Conservation (phyloP, 1,284 basidiomycete species). For the Naganishia liquefaciens region DNA sequence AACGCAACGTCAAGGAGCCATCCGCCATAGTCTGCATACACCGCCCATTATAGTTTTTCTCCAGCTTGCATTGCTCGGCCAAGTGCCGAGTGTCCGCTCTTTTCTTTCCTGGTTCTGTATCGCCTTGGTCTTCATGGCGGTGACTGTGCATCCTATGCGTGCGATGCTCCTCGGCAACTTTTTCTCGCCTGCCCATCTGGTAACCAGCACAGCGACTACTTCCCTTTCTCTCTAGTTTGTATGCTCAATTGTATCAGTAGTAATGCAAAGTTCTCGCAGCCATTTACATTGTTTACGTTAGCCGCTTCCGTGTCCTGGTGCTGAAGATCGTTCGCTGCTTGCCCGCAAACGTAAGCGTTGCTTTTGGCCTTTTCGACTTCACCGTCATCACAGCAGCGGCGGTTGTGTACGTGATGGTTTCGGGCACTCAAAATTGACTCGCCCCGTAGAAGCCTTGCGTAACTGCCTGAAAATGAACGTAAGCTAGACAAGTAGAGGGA, state of each 20-base stretch:
- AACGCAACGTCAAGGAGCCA: constrained; percentile 4
- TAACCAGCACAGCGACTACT: not conserved
- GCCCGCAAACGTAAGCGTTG: too few species aligned
- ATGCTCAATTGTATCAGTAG: constrained; percentile 23
- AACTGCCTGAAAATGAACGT: too few species aligned
- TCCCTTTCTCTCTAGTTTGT: constrained; percentile 16
- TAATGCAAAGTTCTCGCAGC: constrained; percentile 17
- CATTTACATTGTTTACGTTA: too few species aligned
- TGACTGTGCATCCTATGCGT: constrained; percentile 4
- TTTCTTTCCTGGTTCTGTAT: constrained; percentile 18
- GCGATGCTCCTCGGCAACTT: constrained; percentile 11
- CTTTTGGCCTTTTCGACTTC: too few species aligned
- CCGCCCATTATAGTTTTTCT: constrained; percentile 20
- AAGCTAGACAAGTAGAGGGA: too few species aligned
- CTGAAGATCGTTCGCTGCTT: too few species aligned
- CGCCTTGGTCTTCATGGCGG: constrained; percentile 7
- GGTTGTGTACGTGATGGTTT: too few species aligned
- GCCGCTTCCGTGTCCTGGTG: too few species aligned
- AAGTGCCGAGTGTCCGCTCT: constrained; percentile 16
- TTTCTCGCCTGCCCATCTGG: constrained; percentile 7
- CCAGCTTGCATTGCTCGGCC: constrained; percentile 20
- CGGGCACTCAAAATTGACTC: too few species aligned
- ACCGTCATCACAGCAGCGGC: too few species aligned
- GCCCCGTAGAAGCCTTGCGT: too few species aligned
- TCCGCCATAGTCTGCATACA: constrained; percentile 13